phyloP scores from a whole-genome alignment of 108 stramenopile species.

The Stephanodiscus minutulus region DNA sequence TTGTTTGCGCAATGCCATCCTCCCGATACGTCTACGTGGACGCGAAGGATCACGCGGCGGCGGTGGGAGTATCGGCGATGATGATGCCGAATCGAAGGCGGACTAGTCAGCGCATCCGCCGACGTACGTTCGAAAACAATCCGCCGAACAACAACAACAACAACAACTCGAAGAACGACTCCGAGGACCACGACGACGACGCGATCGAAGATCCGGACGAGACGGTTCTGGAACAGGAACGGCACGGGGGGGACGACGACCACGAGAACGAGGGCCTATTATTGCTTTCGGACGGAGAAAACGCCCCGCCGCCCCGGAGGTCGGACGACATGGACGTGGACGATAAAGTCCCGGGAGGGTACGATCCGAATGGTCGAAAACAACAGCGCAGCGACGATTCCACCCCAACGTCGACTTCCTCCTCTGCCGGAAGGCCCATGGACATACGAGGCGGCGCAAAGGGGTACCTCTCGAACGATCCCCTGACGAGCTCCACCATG shows the following conservation, averaged over 20 bases:
- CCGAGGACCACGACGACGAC: neutral
- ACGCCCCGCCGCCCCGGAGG: neutral
- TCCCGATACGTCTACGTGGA: conserved; percentile 24
- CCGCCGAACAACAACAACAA: neutral
- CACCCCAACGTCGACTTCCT: neutral
- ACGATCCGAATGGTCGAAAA: too few species aligned
- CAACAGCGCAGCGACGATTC: too few species aligned
- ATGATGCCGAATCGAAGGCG: neutral
- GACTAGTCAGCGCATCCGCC: conserved; percentile 10
- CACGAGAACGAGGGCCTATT: too few species aligned
- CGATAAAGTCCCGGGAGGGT: neutral
- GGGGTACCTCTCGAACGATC: conserved; percentile 5
- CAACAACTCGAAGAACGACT: too few species aligned
- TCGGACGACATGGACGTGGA: conserved; percentile 10
- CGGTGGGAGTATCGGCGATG: too few species aligned
- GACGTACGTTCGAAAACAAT: neutral
- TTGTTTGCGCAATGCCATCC: conserved; percentile 30
- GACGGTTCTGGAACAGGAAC: conserved; percentile 23
- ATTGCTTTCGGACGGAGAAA: neutral
- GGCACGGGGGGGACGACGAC: neutral
- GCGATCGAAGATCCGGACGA: conserved; percentile 17
- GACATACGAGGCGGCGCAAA: neutral
- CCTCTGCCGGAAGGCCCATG: neutral
- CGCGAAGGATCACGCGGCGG: neutral
- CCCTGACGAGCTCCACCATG: conserved; percentile 4